Percentiles rank a stretch among this genome's conserved stretches.
Evolutionary conservation across 345 rosid species (phyloP).

Genomic region (Garcia nutans): DNA sequence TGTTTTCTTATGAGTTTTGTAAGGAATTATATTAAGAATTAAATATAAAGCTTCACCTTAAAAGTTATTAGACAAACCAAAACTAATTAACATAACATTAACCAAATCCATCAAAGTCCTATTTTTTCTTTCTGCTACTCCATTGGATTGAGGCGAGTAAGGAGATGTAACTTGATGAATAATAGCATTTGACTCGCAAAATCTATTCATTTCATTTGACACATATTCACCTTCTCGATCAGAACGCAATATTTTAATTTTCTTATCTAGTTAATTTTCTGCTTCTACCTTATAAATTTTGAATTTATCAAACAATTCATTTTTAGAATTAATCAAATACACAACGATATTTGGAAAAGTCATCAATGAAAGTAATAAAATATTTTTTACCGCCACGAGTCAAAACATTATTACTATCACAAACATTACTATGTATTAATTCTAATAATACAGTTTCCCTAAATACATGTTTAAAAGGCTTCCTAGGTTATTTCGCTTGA

Average conservation of each 20-base stretch:
- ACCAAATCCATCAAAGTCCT: not conserved
- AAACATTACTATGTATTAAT: too few relatives aligned
- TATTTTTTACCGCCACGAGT: too few relatives aligned
- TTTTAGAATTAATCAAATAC: not conserved
- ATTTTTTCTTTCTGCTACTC: not conserved
- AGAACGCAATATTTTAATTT: not conserved
- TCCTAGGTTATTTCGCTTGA: too few relatives aligned
- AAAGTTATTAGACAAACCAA: not conserved
- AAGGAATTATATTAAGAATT: too few relatives aligned
- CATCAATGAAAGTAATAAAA: not conserved
- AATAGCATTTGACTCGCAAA: not conserved
- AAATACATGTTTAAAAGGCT: too few relatives aligned
- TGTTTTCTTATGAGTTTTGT: too few relatives aligned
- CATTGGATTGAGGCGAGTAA: not conserved
- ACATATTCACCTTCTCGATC: not conserved
- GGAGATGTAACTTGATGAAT: not conserved
- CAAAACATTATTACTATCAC: too few relatives aligned
- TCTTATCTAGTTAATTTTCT: not conserved
- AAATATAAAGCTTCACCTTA: not conserved
- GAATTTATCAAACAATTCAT: not conserved
- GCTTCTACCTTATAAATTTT: not conserved
- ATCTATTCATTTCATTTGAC: not conserved
- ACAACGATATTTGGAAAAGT: conserved; percentile 1
- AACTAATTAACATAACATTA: conserved; percentile 1
- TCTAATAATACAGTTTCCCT: too few relatives aligned